A percentile compares a stretch with the other conserved stretches of the same genome.
Conservation (phyloP, 139 green algal species). For the Dunaliella primolecta region DNA sequence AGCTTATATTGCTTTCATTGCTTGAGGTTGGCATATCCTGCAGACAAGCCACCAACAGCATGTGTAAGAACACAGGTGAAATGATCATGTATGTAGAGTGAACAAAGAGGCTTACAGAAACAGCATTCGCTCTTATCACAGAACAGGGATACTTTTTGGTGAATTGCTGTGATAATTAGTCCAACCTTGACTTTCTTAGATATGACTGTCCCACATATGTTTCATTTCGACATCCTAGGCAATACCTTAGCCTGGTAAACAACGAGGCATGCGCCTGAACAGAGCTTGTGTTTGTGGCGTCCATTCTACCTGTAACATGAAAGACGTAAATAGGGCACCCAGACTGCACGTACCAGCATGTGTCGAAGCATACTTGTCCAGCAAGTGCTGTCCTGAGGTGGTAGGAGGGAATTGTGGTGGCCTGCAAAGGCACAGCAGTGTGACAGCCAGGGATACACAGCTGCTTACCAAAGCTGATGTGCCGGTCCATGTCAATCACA, state of each 20-base stretch:
- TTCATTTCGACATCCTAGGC: no score
- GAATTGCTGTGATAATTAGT: no score
- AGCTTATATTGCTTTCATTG: neutral
- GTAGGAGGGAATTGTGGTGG: constrained; percentile 59
- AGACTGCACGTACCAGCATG: constrained; percentile 39
- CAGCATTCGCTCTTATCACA: neutral
- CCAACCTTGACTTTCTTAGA: no score
- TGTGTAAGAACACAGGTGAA: neutral
- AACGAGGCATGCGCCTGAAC: neutral
- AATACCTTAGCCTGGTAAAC: neutral
- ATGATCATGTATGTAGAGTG: neutral
- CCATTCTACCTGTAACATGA: neutral
- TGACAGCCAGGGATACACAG: neutral
- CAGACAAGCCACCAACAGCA: neutral
- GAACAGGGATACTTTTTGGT: no score
- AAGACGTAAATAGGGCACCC: neutral
- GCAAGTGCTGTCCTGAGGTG: constrained; percentile 66
- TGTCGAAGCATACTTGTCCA: constrained; percentile 73
- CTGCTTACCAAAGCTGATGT: no score
- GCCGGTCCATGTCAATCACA: neutral
- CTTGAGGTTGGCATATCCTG: neutral
- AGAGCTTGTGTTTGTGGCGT: neutral
- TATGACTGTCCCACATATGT: no score
- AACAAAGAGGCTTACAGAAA: neutral
- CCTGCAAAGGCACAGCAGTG: constrained; percentile 14